A percentile compares a stretch with the other conserved stretches of the same genome.
These are phyloP conservation scores for Penicillium decumbens DNA, from an alignment of 2,329 filamentous ascomycete species.

Conservation along the genomic window DNA sequence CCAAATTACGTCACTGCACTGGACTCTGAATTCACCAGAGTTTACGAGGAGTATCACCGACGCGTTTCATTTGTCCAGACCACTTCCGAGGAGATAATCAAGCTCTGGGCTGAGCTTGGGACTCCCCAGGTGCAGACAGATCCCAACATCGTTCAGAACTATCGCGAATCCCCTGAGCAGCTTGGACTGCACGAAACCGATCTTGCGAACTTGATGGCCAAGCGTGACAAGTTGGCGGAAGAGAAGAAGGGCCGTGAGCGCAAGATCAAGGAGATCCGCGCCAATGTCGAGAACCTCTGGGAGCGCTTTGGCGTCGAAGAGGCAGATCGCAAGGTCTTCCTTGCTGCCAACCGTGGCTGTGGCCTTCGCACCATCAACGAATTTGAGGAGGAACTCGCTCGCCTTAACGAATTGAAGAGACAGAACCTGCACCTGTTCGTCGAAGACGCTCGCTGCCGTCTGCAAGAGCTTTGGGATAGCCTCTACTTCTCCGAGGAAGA, in stretches of 20 bases:
- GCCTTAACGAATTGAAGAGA: slow-evolving; percentile 86
- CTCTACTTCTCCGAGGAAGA: slow-evolving; percentile 96
- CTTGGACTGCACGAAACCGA: slow-evolving; percentile 88
- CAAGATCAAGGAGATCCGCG: slow-evolving; percentile 68
- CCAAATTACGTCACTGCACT: slow-evolving; percentile 79
- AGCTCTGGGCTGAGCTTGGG: slow-evolving; percentile 91
- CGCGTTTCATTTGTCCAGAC: slow-evolving; percentile 71
- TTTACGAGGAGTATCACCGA: slow-evolving; percentile 93
- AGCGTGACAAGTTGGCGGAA: slow-evolving; percentile 75
- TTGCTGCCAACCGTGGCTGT: slow-evolving; percentile 83
- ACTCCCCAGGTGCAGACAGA: slow-evolving; percentile 93
- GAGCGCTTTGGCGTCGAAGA: slow-evolving; percentile 80
- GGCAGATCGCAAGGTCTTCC: slow-evolving; percentile 74
- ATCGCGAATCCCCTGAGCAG: slow-evolving; percentile 87
- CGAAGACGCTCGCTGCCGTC: slow-evolving; percentile 81
- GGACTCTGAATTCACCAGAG: slow-evolving; percentile 84
- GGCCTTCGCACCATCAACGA: slow-evolving; percentile 91
- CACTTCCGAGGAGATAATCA: slow-evolving; percentile 78
- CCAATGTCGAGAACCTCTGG: slow-evolving; percentile 82
- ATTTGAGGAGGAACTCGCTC: slow-evolving; percentile 82
- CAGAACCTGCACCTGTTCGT: slow-evolving; percentile 95
- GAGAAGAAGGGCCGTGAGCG: slow-evolving; percentile 85
- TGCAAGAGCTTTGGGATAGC: slow-evolving; percentile 92
- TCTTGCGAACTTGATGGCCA: slow-evolving; percentile 64
- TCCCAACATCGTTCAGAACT: slow-evolving; percentile 76